phyloP scores from a whole-genome alignment of 1,284 basidiomycete genomes.

The Cutaneotrichosporon sp. region DNA sequence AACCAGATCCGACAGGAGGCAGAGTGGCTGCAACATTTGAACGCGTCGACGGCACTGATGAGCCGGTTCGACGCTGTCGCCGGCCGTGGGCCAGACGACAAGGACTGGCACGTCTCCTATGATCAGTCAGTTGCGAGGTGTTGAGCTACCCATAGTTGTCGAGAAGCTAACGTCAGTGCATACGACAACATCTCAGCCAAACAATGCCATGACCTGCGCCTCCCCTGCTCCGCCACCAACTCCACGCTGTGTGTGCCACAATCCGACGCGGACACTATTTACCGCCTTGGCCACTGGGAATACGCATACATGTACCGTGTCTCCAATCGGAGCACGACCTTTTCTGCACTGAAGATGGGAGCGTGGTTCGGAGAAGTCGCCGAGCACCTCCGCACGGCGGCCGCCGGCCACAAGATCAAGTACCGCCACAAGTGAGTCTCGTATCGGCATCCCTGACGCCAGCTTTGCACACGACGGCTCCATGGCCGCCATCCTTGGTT shows the following conservation, averaged over 20 bases:
- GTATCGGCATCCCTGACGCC: neutral
- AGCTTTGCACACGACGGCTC: slow-evolving; percentile 48
- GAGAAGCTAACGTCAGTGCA: slow-evolving; percentile 25
- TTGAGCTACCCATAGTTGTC: neutral
- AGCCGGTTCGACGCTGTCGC: slow-evolving; percentile 37
- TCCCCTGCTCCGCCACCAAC: slow-evolving; percentile 40
- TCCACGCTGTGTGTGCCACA: slow-evolving; percentile 34
- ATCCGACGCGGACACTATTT: slow-evolving; percentile 38
- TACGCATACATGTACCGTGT: slow-evolving; percentile 41
- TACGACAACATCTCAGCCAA: slow-evolving; percentile 47
- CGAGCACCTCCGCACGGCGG: slow-evolving; percentile 30
- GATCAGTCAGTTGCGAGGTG: slow-evolving; percentile 37
- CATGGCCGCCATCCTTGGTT: slow-evolving; percentile 38
- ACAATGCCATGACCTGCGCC: slow-evolving; percentile 39
- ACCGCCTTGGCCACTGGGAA: slow-evolving; percentile 44
- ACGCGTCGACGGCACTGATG: slow-evolving; percentile 24
- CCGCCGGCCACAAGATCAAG: slow-evolving; percentile 26
- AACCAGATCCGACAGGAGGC: slow-evolving; percentile 21
- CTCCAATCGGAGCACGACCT: slow-evolving; percentile 29
- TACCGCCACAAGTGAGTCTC: slow-evolving; percentile 43
- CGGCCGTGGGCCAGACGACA: slow-evolving; percentile 32
- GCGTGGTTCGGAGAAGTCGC: slow-evolving; percentile 39
- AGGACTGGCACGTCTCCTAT: slow-evolving; percentile 37
- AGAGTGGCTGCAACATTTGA: slow-evolving; percentile 37
- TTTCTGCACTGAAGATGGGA: slow-evolving; percentile 38